phyloP scores from a whole-genome alignment of 257 asterid genomes.

The Przewalskia tangutica region DNA sequence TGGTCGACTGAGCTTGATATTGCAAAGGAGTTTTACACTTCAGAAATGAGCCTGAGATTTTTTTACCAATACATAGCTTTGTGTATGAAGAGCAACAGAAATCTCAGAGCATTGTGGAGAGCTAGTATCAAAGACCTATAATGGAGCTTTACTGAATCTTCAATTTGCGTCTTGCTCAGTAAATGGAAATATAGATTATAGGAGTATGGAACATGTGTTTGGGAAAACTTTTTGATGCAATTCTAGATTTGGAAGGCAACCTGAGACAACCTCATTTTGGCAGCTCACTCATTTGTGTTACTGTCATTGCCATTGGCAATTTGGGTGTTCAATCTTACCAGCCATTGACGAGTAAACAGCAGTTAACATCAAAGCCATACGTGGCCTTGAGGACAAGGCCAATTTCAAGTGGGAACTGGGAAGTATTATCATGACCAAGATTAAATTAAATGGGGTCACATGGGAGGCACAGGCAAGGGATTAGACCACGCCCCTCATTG shows the following conservation, averaged over 20 bases:
- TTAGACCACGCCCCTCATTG: neutral
- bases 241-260: neutral
- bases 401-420: neutral
- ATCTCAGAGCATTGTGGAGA: neutral
- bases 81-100: neutral
- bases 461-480: neutral
- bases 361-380: neutral
- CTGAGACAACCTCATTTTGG: neutral
- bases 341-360: neutral
- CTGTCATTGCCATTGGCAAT: neutral
- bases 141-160: neutral
- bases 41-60: neutral
- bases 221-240: neutral
- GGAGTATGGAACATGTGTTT: neutral
- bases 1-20: neutral
- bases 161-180: neutral
- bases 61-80: neutral
- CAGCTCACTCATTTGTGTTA: neutral
- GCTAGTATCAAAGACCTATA: neutral
- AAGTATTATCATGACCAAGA: neutral
- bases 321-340: neutral
- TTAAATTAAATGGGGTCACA: neutral
- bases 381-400: neutral
- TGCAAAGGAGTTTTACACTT: neutral
- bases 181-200: neutral